Base-by-base conservation (phyloP, 345 rosid species). In the Lepidium didymum region DNA sequence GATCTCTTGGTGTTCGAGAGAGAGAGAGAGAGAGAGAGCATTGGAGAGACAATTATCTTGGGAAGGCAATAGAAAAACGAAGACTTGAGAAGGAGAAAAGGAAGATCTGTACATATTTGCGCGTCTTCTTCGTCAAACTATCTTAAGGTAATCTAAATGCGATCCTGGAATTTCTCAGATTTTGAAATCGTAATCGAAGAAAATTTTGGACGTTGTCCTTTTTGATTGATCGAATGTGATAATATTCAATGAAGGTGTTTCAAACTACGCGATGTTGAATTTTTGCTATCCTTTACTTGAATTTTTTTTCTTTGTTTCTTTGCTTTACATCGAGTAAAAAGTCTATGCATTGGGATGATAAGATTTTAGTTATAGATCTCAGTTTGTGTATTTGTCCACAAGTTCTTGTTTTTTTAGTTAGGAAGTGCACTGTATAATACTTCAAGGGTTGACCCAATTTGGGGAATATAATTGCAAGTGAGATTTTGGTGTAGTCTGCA, bases 261-360 rank as follows among this genome's bases (percentile, higher is more conserved):
- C 64, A 68, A 64, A 74, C 46, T 70, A 67, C 69, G 51, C 53
- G 15, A 45, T 34, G 84, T 58, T 78, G 79, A 16, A 12, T 21
- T 57, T 73, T 81, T 73, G 56, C 73, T 80, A 43, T 75, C 80
- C 19, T 60, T 11, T 13, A 38, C 31, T 65, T 15, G 38, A 29
- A 40, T 44, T 80, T 3, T 37, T 5, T 21, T 7, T 10, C 4
- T 15, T 31, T 27, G 13, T 4, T n/a, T 23, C 1, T 14, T 68
- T 64, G 69, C 70, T 83, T 29, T 66, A 76, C 78, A 78, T 80
- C 36, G 73, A 80, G 74, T 82, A 7, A 38, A 29, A 11, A 16
- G 16, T 62, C 12, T 62, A 54, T 42, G 57, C 56, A 72, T 64
- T 64, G 64, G 1, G 38, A 43, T 23, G 18, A 31, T 63, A 16